Evolutionary conservation across 495 filamentous ascomycete genomes (phyloP).

Genomic region (Aspergillus panamensis): DNA sequence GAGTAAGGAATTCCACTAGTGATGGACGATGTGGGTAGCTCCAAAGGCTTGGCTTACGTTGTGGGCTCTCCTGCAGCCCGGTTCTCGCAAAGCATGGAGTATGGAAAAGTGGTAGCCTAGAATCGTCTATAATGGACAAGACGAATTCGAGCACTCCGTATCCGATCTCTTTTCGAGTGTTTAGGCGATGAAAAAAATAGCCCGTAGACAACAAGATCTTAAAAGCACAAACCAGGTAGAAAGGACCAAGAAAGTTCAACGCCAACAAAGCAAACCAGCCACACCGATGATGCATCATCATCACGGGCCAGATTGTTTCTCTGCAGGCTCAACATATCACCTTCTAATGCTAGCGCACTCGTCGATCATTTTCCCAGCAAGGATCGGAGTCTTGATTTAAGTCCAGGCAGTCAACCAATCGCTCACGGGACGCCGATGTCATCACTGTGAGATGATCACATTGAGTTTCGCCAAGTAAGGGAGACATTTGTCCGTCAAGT

Average conservation of each 20-base stretch:
- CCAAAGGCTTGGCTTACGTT: background rate
- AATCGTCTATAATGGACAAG: too few relatives aligned
- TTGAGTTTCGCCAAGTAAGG: background rate
- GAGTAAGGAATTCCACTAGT: background rate
- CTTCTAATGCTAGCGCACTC: background rate
- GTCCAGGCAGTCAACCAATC: background rate
- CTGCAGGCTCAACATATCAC: constrained; percentile 1
- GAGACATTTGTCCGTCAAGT: background rate
- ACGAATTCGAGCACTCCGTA: too few relatives aligned
- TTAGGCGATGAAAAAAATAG: background rate
- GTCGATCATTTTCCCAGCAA: background rate
- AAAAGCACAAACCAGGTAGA: background rate
- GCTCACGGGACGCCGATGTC: background rate
- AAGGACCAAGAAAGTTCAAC: background rate
- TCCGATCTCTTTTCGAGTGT: background rate
- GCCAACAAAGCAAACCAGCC: background rate
- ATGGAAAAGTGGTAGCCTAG: too few relatives aligned
- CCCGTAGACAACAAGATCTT: background rate
- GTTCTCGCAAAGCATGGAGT: too few relatives aligned
- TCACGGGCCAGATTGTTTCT: background rate
- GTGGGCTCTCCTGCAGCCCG: background rate
- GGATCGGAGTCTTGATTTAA: background rate
- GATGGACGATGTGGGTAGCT: background rate
- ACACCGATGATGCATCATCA: background rate
- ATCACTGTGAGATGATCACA: background rate